phyloP scores from a whole-genome alignment of 345 rosid species.

The Bretschneidera sinensis region DNA sequence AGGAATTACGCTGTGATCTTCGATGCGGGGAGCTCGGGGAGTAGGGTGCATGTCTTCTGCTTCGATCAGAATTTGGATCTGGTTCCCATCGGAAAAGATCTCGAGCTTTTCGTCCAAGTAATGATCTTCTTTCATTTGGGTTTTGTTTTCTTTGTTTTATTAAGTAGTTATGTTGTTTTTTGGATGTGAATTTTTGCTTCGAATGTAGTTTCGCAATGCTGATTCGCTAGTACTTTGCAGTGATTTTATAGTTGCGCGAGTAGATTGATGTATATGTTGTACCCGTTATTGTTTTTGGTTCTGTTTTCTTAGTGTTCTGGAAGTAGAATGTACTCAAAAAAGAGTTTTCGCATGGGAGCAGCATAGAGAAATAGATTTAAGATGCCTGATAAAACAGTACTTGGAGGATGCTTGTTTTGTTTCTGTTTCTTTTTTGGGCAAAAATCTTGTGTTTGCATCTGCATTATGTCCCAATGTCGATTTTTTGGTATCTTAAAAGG shows the following conservation, averaged over 20 bases:
- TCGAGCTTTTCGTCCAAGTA: slow-evolving; percentile 84
- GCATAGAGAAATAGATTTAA: not conserved
- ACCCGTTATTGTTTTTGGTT: not conserved
- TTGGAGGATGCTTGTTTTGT: not conserved
- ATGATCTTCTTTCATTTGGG: not conserved
- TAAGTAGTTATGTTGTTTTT: not conserved
- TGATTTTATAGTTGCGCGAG: not conserved
- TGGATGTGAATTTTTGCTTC: not conserved
- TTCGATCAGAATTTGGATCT: slow-evolving; percentile 91
- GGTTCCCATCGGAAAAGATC: slow-evolving; percentile 73
- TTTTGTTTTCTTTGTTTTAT: not conserved
- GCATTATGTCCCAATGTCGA: too few species aligned
- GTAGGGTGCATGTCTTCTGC: slow-evolving; percentile 92
- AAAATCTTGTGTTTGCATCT: too few species aligned
- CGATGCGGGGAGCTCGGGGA: slow-evolving; percentile 96
- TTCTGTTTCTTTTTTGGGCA: too few species aligned
- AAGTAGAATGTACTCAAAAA: not conserved
- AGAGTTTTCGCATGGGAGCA: not conserved
- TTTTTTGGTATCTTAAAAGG: too few species aligned
- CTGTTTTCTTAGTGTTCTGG: not conserved
- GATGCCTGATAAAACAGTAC: not conserved
- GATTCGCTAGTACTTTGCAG: not conserved
- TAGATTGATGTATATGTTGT: not conserved
- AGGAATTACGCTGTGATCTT: slow-evolving; percentile 74
- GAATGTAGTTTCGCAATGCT: not conserved